These are phyloP conservation scores for Penicillium verrucosum DNA, from an alignment of 2,329 filamentous ascomycete genomes.

Conservation along the genomic window DNA sequence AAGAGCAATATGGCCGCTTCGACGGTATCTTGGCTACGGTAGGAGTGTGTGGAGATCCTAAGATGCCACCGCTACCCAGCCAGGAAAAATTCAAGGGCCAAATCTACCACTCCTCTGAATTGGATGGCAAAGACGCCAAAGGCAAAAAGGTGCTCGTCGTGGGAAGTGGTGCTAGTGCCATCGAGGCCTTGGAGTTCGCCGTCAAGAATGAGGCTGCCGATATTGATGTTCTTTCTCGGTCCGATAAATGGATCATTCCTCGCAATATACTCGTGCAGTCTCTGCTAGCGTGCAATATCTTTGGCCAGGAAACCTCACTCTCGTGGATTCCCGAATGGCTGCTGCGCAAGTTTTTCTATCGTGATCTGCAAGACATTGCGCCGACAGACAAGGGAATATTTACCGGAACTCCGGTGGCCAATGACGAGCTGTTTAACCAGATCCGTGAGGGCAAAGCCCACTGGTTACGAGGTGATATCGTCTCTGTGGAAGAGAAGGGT, in stretches of 20 bases:
- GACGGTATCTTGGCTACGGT: constrained; percentile 76
- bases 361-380: constrained; percentile 71
- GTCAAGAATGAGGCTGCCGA: constrained; percentile 63
- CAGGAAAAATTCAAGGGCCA: constrained; percentile 69
- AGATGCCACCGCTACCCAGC: constrained; percentile 67
- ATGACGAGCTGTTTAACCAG: constrained; percentile 73
- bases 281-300: constrained; percentile 72
- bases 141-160: constrained; percentile 74
- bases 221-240: constrained; percentile 70
- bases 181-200: constrained; percentile 80
- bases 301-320: constrained; percentile 71
- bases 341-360: constrained; percentile 75
- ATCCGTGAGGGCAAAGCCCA: constrained; percentile 68
- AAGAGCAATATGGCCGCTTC: constrained; percentile 66
- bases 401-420: constrained; percentile 82
- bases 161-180: constrained; percentile 74
- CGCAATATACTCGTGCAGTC: constrained; percentile 72
- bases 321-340: constrained; percentile 76
- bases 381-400: constrained; percentile 68
- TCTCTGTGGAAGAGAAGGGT: constrained; percentile 60
- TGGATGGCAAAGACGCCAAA: constrained; percentile 69
- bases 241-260: constrained; percentile 85
- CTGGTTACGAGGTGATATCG: constrained; percentile 79
- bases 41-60: constrained; percentile 75
- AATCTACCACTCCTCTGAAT: constrained; percentile 70